Base-by-base conservation (phyloP, 768 basidiomycete species). In the Phlebiopsis flavidoalba region DNA sequence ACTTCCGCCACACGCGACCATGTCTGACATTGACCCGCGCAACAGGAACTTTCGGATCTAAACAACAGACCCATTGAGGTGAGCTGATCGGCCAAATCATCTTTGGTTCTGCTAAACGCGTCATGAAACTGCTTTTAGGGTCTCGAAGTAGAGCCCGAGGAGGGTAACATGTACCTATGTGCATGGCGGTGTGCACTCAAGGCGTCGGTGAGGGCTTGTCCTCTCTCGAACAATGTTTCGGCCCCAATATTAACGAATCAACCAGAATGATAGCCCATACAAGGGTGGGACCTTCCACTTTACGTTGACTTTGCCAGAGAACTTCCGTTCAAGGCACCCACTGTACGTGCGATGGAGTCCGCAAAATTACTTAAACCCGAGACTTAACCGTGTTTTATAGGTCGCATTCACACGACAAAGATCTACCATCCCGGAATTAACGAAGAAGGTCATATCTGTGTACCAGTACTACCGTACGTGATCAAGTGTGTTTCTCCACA, bases 391-490 rank as follows among this genome's bases (percentile, higher is more conserved):
- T 52, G 7, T 26, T 12, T 17, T 14, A 5, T 43, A 93, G 91
- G 89, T 94, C 46, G 84, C 83, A 40, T 93, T 94, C 73, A 84
- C 73, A 84, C 78, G 45, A 94, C 92, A 58, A 93, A 86, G 80
- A 88, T 94, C 50, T 94, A 94, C 70, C 92, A 94, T 72, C 92
- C 92, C 26, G 92, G 93, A 40, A 89, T 94, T 71, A 92, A 94
- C 64, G 92, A 93, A 59, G 91, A 94, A 70, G 92, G 92, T 36
- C 79, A 82, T 22, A 93, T 94, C 60, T 94, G 92, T 70, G 84
- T 94, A 35, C 88, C 91, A 36, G 81, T 94, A 51, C 80, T 94
- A n/a, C n/a, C n/a, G n/a, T n/a, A 55, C 83, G 89, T 66, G 92
- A 94, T 71, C 89, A 93, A 76, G 91, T 89, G 64, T 56, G 87